Evolutionary conservation across 2,329 filamentous ascomycete genomes (phyloP), one percentile per base, ranked within the genome.

Genomic region (Esteya vermicola): DNA sequence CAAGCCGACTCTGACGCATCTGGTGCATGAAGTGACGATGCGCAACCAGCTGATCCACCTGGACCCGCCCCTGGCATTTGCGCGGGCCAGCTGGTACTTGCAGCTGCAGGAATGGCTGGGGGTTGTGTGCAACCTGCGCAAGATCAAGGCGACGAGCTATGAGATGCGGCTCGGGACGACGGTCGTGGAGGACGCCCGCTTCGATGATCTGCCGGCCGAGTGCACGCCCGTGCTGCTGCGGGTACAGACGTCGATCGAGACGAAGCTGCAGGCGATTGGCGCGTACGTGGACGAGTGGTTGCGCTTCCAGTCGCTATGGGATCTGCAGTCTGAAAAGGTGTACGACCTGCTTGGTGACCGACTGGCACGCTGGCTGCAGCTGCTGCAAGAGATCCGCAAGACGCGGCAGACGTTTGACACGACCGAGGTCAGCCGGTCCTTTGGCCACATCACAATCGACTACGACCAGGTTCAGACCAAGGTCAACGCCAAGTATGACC

Each of bases 391-490:
- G 54, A 94, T 98, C 48, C 78, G 91, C 45, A 94, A 95, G 61
- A 91, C 86, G 32, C 81, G 91, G 39, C 81, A 85, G 32, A 98
- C 93, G 0, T 99, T 99, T 52, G 91, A 99, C 55, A 98, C 89
- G 1, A 93, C 89, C 9, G 91, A 95, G 56, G 85, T 93, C 48
- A 91, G 81, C 58, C 81, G 84, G 30, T 82, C 81, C 1, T 98
- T 99, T 55, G 91, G 91, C 5, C 89, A 93, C 58, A 78, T 96
- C 40, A 85, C 82, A 4, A 86, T 99, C 53, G 89, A 98, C 57
- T 98, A 98, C 54, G 91, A 96, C 52, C 93, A 98, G 59, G 91
- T 98, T 0, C 93, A 98, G 60, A 85, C 89, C 42, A 95, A 94
- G 60, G 91, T 99, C 58, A 98, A 96, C 53, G 85, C 86, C 51